Conservation (phyloP, 768 basidiomycete genomes). For the Lactarius quietus region DNA sequence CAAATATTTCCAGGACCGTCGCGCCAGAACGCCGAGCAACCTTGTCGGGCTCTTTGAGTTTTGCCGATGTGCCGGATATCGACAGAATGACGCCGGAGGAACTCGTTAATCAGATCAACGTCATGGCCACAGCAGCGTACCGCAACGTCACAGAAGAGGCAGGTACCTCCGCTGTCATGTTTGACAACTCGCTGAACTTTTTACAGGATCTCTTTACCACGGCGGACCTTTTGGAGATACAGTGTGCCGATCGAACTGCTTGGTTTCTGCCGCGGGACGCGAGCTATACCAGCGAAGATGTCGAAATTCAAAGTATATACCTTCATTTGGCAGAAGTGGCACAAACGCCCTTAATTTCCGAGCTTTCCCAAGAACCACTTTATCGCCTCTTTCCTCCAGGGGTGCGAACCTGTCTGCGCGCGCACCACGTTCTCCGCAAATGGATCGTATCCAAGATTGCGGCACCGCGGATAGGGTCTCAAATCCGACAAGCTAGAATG, state of each 20-base stretch:
- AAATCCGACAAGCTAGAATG: conserved; percentile 65
- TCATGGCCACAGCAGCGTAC: conserved; percentile 71
- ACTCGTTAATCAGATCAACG: conserved; percentile 74
- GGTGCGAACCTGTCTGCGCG: conserved; percentile 71
- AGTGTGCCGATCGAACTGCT: conserved; percentile 72
- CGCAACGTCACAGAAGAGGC: conserved; percentile 79
- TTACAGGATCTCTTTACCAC: conserved; percentile 71
- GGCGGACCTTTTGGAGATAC: conserved; percentile 76
- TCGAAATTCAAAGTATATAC: conserved; percentile 80
- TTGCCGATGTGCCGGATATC: conserved; percentile 52
- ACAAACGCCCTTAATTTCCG: conserved; percentile 68
- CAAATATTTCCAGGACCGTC: conserved; percentile 1
- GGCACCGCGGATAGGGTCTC: conserved; percentile 58
- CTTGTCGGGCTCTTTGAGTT: conserved; percentile 7
- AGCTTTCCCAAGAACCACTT: conserved; percentile 62
- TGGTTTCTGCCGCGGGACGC: conserved; percentile 71
- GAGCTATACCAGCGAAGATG: conserved; percentile 49
- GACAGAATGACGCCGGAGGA: conserved; percentile 63
- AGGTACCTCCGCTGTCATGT: conserved; percentile 21
- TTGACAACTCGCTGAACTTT: conserved; percentile 12
- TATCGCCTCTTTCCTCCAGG: conserved; percentile 74
- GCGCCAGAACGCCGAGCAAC: background rate
- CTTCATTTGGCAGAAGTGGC: conserved; percentile 68
- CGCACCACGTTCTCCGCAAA: conserved; percentile 71
- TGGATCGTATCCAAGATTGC: conserved; percentile 74